Base-by-base conservation (phyloP, 2,329 filamentous ascomycete species). In the Pestalotiopsis sp. region DNA sequence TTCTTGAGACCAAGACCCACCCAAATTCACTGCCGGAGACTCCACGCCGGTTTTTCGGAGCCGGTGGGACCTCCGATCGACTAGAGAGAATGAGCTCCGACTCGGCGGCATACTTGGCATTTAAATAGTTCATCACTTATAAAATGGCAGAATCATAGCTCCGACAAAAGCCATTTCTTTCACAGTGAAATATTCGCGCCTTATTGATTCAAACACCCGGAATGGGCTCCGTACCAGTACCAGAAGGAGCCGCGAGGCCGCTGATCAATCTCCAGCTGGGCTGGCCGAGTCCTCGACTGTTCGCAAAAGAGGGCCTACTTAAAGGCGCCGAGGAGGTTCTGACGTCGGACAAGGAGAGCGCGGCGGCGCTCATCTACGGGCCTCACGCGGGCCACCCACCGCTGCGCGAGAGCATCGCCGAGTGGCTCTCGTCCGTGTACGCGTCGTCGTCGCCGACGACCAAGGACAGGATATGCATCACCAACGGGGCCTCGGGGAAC, bases 401-500 rank as follows among this genome's bases (percentile, higher is more conserved):
- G 14, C 79, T 90, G 14, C 85, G 89, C 58, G 77, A 82, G 63
- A 82, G 86, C 60, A 78, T 92, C 57, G 88, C 89, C 17, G 76
- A 81, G 68, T 92, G 90, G 90, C 82, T 92, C 59, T 85, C 83
- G 0, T 73, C 76, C 1, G 90, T 90, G 76, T 92, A 92, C 75
- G 68, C 74, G 2, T 77, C 77, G 0, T 62, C 72, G 5, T 73
- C 80, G 3, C 77, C 82, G 2, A 82, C 90, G 59, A 75, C 80
- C 0, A 70, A 80, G 14, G 82, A 85, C 1, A 82, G 90, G 25
- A 87, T 92, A 68, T 86, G 84, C 75, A 87, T 93, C 73, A 89
- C 88, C 1, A 89, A 89, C 52, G 91, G 91, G 13, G 91, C 91
- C 2, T 90, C 87, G 36, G 88, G 91, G 76, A 91, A 88, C 72